These are phyloP conservation scores for Amaranthus cruentus DNA, from an alignment of 148 eudicot species.

Conservation along the genomic window DNA sequence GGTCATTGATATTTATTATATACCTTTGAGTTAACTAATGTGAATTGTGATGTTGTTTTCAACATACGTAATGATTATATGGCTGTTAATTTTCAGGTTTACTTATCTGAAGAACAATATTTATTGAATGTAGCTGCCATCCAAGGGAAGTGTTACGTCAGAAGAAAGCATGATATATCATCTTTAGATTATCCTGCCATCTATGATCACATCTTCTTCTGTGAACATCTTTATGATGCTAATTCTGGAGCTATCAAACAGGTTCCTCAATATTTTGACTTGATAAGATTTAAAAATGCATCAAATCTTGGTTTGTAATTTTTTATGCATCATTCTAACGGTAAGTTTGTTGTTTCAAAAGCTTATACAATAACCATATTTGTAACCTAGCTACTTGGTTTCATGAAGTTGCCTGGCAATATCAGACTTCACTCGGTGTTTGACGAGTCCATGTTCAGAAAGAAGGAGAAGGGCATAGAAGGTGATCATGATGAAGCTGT, in stretches of 20 bases:
- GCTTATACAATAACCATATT: not conserved
- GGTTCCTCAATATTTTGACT: conserved; percentile 32
- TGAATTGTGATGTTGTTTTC: not conserved
- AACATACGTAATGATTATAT: not conserved
- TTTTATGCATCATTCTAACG: conserved; percentile 1
- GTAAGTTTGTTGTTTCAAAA: not conserved
- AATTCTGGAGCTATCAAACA: conserved; percentile 74
- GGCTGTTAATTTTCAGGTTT: conserved; percentile 46
- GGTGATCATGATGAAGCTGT: conserved; percentile 44
- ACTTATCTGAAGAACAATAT: conserved; percentile 68
- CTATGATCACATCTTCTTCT: conserved; percentile 73
- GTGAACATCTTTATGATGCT: conserved; percentile 77
- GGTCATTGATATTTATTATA: not conserved
- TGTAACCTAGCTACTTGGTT: not conserved
- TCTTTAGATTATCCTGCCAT: conserved; percentile 43
- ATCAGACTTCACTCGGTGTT: conserved; percentile 43
- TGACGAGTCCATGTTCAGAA: conserved; percentile 46
- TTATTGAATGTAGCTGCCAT: conserved; percentile 38
- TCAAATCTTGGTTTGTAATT: too few species aligned
- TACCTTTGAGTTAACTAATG: not conserved
- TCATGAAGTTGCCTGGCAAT: conserved; percentile 58
- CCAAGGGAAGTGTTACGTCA: conserved; percentile 86
- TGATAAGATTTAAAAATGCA: not conserved
- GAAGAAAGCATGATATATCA: conserved; percentile 58
- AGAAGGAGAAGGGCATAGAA: conserved; percentile 81